Evolutionary conservation across 2,329 filamentous ascomycete genomes (phyloP).

Genomic region (Ceratocystis destructans): DNA sequence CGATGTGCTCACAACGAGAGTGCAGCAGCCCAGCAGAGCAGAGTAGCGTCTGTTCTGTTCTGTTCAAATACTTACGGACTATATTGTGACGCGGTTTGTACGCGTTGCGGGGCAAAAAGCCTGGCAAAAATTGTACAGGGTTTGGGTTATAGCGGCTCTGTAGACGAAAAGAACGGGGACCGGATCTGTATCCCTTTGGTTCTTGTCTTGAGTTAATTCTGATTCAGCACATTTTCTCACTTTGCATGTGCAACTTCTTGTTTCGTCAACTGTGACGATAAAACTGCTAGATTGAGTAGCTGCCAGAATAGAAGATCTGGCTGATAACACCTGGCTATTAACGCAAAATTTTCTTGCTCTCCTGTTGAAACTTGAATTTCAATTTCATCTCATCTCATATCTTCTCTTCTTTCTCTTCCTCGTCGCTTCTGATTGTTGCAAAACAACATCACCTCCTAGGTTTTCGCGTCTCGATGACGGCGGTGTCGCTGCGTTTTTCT

Average conservation of each 20-base stretch:
- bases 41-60: neutral
- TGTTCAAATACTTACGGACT: neutral
- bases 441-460: neutral
- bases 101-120: slow-evolving; percentile 12
- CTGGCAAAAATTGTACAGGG: neutral
- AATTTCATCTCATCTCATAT: neutral
- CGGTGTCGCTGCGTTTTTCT: neutral
- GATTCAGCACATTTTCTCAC: neutral
- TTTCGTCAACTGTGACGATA: neutral
- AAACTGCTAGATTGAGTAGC: neutral
- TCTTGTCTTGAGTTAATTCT: neutral
- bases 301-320: neutral
- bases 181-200: neutral
- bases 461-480: neutral
- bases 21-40: neutral
- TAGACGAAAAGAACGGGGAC: neutral
- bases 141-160: neutral
- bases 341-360: neutral
- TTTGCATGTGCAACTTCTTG: neutral
- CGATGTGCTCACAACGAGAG: neutral
- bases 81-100: neutral
- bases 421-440: no score
- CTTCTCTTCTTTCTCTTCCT: neutral
- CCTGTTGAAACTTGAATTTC: neutral
- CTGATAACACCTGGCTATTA: neutral